Conservation (phyloP, 768 basidiomycete genomes). For the Boletellus emodensis region DNA sequence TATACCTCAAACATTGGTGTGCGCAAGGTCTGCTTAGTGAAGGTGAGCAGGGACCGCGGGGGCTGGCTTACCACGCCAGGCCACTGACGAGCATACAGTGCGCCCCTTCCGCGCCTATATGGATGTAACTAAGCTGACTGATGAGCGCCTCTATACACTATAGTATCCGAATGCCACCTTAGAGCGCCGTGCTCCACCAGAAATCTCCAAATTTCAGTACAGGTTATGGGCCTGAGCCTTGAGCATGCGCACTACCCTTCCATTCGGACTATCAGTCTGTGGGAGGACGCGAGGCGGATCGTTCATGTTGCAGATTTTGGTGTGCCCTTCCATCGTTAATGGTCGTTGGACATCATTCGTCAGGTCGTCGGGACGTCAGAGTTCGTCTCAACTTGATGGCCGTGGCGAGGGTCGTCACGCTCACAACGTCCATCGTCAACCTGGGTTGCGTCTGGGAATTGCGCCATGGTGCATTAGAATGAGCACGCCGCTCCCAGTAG, state of each 20-base stretch:
- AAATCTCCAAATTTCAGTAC: background rate
- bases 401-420: background rate
- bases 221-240: background rate
- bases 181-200: background rate
- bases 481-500: constrained; percentile 7
- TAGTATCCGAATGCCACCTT: constrained; percentile 1
- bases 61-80: background rate
- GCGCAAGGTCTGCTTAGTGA: background rate
- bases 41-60: constrained; percentile 2
- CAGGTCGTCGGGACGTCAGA: background rate
- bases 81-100: background rate
- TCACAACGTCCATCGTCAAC: background rate
- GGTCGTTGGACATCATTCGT: background rate
- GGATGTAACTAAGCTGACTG: background rate
- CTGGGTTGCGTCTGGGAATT: background rate
- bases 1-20: constrained; percentile 7
- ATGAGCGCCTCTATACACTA: background rate
- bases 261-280: background rate
- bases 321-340: background rate
- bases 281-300: no score
- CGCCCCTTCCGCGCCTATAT: background rate
- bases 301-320: background rate
- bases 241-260: background rate
- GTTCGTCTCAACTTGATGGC: background rate
- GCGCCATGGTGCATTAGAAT: constrained; percentile 1